A percentile compares a stretch with the other conserved stretches of the same genome.
These are phyloP conservation scores for Lunasporangiospora selenospora DNA, from an alignment of 192 early-diverging fungal species.

Conservation along the genomic window DNA sequence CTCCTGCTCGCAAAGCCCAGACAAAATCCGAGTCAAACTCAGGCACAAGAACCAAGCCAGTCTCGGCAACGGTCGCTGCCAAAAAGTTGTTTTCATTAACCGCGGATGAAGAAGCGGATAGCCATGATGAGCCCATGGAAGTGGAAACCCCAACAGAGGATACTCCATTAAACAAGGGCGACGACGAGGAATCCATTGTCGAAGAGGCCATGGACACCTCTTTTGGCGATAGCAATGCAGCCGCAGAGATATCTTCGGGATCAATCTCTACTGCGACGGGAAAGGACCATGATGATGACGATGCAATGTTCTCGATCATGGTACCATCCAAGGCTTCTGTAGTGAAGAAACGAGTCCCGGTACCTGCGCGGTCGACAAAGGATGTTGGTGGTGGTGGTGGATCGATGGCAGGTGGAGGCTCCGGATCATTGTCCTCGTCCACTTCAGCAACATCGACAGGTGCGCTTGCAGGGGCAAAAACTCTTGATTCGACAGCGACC, in stretches of 20 bases:
- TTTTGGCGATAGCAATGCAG: too few relatives aligned
- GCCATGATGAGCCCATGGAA: too few relatives aligned
- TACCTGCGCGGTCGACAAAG: slow-evolving; percentile 1
- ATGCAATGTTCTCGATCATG: slow-evolving; percentile 38
- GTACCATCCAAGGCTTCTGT: slow-evolving; percentile 34
- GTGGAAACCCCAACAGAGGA: too few relatives aligned
- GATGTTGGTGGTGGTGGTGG: slow-evolving; percentile 7
- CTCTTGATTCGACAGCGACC: slow-evolving; percentile 10
- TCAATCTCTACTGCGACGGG: too few relatives aligned
- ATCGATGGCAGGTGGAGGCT: neutral
- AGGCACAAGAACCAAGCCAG: neutral
- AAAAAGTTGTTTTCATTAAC: slow-evolving; percentile 39
- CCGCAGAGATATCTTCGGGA: too few relatives aligned
- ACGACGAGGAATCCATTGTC: too few relatives aligned
- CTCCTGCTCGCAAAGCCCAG: neutral
- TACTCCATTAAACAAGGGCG: too few relatives aligned
- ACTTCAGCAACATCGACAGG: slow-evolving; percentile 23
- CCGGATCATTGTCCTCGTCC: neutral
- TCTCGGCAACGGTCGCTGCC: neutral
- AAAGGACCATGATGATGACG: slow-evolving; percentile 37
- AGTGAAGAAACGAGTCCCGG: slow-evolving; percentile 18
- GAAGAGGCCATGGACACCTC: too few relatives aligned
- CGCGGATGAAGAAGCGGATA: too few relatives aligned
- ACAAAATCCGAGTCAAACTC: neutral
- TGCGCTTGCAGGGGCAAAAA: slow-evolving; percentile 23